These are phyloP conservation scores for Candida sonorensis DNA, from an alignment of 805 yeast species.

Conservation along the genomic window DNA sequence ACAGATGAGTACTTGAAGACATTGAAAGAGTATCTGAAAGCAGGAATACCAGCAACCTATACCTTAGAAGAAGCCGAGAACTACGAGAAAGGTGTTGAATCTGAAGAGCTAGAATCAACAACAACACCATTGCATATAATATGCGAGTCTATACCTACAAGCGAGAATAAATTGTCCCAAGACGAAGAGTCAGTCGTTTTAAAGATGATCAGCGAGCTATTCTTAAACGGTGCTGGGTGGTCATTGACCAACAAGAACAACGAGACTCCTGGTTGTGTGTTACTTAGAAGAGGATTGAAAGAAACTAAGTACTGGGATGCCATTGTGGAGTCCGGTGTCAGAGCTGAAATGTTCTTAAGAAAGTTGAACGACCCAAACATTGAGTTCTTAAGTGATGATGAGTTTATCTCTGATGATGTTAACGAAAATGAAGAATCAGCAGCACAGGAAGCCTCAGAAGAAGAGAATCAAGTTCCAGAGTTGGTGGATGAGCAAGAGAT, in stretches of 20 bases:
- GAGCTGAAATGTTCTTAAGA: conserved; percentile 78
- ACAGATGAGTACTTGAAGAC: conserved; percentile 35
- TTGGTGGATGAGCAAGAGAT: background rate
- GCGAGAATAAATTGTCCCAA: conserved; percentile 16
- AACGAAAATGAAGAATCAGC: conserved; percentile 11
- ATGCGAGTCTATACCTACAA: conserved; percentile 42
- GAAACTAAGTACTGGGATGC: conserved; percentile 34
- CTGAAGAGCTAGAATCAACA: conserved; percentile 33
- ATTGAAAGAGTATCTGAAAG: conserved; percentile 40
- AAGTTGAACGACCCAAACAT: conserved; percentile 58
- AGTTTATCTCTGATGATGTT: conserved; percentile 16
- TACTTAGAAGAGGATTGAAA: conserved; percentile 44
- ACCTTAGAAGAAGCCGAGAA: conserved; percentile 71
- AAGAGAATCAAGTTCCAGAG: conserved; percentile 7
- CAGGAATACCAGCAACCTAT: conserved; percentile 78
- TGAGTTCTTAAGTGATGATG: conserved; percentile 48
- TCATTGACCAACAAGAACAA: conserved; percentile 62
- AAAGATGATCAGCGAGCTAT: conserved; percentile 55
- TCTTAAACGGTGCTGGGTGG: conserved; percentile 93
- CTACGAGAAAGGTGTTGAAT: conserved; percentile 36
- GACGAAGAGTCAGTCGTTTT: conserved; percentile 41
- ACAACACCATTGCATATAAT: conserved; percentile 79
- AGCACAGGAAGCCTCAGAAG: conserved; percentile 9
- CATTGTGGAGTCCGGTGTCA: conserved; percentile 79
- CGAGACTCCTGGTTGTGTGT: conserved; percentile 81